These are phyloP conservation scores for Tremellales sp. DNA, from an alignment of 1,284 basidiomycete genomes.

Conservation along the genomic window DNA sequence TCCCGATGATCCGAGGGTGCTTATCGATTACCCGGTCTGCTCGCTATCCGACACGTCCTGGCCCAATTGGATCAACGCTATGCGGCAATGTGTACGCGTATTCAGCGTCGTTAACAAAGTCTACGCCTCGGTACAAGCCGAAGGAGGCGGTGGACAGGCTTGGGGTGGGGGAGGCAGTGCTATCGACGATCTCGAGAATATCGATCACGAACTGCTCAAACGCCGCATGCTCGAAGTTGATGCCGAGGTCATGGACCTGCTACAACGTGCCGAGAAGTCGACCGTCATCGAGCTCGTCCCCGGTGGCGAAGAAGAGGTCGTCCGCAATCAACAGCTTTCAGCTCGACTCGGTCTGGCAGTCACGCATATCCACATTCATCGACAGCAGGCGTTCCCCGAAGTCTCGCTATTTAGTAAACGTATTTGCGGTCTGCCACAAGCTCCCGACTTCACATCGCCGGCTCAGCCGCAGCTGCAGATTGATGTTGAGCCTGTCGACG, in stretches of 20 bases:
- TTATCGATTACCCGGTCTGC: constrained; percentile 43
- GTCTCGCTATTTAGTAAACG: constrained; percentile 46
- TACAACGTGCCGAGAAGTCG: constrained; percentile 42
- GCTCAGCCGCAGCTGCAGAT: too few relatives aligned
- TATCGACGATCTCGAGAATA: not conserved
- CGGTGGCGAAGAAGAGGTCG: constrained; percentile 48
- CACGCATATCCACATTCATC: constrained; percentile 47
- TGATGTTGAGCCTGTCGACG: not conserved
- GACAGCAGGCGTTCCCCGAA: constrained; percentile 47
- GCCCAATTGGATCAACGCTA: constrained; percentile 42
- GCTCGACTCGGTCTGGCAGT: constrained; percentile 43
- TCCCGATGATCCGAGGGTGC: constrained; percentile 41
- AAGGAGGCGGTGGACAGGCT: not conserved
- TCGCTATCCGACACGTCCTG: constrained; percentile 39
- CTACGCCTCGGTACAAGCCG: constrained; percentile 11
- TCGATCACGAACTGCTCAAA: constrained; percentile 5
- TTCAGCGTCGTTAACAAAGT: constrained; percentile 39
- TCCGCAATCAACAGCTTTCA: constrained; percentile 44
- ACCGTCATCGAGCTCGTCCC: constrained; percentile 42
- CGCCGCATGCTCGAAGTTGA: constrained; percentile 39
- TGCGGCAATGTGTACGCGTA: constrained; percentile 34
- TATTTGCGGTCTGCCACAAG: constrained; percentile 47
- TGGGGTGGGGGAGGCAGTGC: not conserved
- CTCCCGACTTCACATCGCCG: constrained; percentile 11
- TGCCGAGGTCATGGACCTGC: constrained; percentile 33